A percentile compares a stretch with the other conserved stretches of the same genome.
Evolutionary conservation across 1,284 basidiomycete species (phyloP).

Genomic region (Ganoderma sp.): DNA sequence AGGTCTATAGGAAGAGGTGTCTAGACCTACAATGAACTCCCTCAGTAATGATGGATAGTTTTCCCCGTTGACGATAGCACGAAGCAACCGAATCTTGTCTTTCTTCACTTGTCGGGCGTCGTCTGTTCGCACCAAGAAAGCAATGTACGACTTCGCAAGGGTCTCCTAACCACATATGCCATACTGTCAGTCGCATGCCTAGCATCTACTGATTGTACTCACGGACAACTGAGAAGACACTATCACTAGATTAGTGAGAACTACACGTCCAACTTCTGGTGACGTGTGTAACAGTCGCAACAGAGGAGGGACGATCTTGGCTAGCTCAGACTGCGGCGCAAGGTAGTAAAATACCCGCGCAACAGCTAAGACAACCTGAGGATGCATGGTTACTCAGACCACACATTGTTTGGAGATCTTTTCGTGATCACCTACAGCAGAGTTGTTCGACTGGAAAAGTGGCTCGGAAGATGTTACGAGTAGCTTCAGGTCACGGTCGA

Average conservation of each 20-base stretch:
- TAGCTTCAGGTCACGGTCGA: slow-evolving; percentile 80
- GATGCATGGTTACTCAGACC: neutral
- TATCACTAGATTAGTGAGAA: slow-evolving; percentile 71
- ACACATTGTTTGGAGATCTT: neutral
- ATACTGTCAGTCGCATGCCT: neutral
- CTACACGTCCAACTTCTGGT: slow-evolving; percentile 74
- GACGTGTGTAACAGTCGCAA: slow-evolving; percentile 70
- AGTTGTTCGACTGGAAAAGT: slow-evolving; percentile 83
- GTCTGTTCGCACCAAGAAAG: slow-evolving; percentile 72
- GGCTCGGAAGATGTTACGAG: slow-evolving; percentile 77
- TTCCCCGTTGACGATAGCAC: slow-evolving; percentile 65
- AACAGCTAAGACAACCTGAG: slow-evolving; percentile 77
- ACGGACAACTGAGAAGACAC: slow-evolving; percentile 70
- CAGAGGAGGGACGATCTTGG: slow-evolving; percentile 68
- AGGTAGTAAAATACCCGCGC: slow-evolving; percentile 78
- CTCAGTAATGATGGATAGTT: slow-evolving; percentile 75
- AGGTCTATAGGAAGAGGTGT: neutral
- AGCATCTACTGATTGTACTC: slow-evolving; percentile 38
- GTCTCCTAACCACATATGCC: slow-evolving; percentile 44
- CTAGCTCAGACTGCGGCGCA: slow-evolving; percentile 61
- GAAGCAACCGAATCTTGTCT: slow-evolving; percentile 76
- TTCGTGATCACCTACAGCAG: slow-evolving; percentile 65
- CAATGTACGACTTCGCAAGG: slow-evolving; percentile 60
- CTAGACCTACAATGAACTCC: slow-evolving; percentile 76
- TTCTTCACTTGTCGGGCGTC: slow-evolving; percentile 72